Conservation (phyloP, 179 eudicot species). For the Carnegiea gigantea region DNA sequence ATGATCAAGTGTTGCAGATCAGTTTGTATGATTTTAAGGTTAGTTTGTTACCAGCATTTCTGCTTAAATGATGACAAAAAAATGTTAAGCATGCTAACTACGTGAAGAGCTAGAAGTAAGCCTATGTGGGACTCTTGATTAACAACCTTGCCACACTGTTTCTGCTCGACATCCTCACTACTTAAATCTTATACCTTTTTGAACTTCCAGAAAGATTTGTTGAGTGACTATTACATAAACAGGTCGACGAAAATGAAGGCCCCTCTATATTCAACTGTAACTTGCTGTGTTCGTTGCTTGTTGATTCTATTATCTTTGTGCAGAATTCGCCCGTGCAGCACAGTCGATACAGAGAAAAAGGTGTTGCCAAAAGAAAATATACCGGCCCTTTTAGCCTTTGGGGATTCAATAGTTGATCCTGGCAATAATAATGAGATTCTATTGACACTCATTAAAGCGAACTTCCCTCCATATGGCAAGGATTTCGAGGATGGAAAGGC, state of each 20-base stretch:
- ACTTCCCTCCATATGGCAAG: slow-evolving; percentile 18
- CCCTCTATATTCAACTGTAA: neutral
- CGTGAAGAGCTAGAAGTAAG: neutral
- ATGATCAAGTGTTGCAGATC: too few relatives aligned
- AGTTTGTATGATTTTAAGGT: too few relatives aligned
- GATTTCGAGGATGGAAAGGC: slow-evolving; percentile 7
- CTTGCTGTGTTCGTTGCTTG: neutral
- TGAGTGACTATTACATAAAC: neutral
- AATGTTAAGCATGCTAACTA: neutral
- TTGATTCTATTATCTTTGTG: neutral
- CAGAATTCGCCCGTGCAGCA: neutral
- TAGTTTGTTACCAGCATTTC: too few relatives aligned
- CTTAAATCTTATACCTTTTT: neutral
- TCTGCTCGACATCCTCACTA: too few relatives aligned
- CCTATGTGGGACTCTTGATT: too few relatives aligned
- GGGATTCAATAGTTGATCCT: slow-evolving; percentile 16
- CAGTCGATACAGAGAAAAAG: neutral
- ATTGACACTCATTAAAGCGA: neutral
- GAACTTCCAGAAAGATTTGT: neutral
- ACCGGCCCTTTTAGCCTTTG: slow-evolving; percentile 7
- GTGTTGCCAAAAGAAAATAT: neutral
- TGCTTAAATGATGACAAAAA: too few relatives aligned
- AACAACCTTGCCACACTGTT: too few relatives aligned
- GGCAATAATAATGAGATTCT: slow-evolving; percentile 6
- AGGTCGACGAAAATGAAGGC: neutral